Conservation (phyloP, 1,284 basidiomycete species). For the Tilletia setariae region DNA sequence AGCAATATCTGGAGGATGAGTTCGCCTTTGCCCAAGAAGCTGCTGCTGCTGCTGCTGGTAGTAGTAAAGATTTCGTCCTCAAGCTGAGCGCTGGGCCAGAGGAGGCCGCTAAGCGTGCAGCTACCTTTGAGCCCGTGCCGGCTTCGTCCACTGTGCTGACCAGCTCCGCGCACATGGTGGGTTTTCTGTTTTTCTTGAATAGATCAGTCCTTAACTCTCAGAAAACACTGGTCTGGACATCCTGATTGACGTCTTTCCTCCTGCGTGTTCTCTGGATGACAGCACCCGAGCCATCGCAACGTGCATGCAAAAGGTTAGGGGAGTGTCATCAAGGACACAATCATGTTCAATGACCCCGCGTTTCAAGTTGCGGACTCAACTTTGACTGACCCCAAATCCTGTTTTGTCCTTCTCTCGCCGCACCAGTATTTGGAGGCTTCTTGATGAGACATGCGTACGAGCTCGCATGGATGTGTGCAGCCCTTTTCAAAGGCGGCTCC, state of each 20-base stretch:
- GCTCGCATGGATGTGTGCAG: constrained; percentile 52
- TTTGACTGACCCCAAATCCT: too few species aligned
- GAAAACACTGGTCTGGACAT: too few species aligned
- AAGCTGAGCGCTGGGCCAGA: too few species aligned
- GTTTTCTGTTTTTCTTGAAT: too few species aligned
- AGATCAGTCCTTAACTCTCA: too few species aligned
- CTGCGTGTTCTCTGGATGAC: too few species aligned
- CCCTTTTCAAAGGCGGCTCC: constrained; percentile 20
- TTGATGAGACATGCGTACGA: constrained; percentile 53
- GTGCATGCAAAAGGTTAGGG: constrained; percentile 28
- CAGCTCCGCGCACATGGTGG: constrained; percentile 40
- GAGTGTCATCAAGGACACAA: neutral
- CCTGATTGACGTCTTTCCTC: too few species aligned
- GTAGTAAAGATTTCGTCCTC: too few species aligned
- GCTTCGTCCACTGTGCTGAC: constrained; percentile 35
- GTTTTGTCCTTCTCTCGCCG: neutral
- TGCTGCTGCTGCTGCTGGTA: too few species aligned
- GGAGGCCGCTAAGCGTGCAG: neutral
- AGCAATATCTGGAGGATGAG: constrained; percentile 41
- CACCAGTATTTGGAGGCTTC: constrained; percentile 38
- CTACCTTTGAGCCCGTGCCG: constrained; percentile 33
- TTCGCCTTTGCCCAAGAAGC: constrained; percentile 13
- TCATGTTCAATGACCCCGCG: constrained; percentile 18
- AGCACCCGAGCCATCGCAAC: constrained; percentile 47
- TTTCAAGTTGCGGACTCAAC: too few species aligned